phyloP scores from a whole-genome alignment of 164 flowering plant genomes.

The Nymphaea colorata region DNA sequence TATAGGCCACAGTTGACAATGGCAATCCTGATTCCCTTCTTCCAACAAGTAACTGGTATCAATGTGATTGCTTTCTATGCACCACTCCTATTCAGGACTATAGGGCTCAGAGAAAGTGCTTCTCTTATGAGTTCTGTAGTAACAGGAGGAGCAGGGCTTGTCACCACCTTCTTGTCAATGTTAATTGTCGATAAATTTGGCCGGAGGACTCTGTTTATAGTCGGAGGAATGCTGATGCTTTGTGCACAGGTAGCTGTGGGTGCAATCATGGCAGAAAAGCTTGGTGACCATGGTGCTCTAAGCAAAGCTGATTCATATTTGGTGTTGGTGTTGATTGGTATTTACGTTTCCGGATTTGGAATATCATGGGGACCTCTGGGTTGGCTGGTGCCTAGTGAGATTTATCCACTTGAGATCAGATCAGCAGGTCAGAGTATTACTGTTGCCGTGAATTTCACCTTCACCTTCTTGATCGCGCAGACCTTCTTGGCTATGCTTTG shows the following conservation, averaged over 20 bases:
- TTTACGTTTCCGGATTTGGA: slow-evolving; percentile 18
- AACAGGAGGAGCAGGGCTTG: slow-evolving; percentile 10
- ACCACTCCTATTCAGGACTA: slow-evolving; percentile 13
- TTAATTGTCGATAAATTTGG: slow-evolving; percentile 13
- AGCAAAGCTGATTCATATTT: slow-evolving; percentile 10
- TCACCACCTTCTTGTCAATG: slow-evolving; percentile 14
- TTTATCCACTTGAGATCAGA: slow-evolving; percentile 18
- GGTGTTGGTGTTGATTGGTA: slow-evolving; percentile 9
- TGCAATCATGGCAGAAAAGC: slow-evolving; percentile 12
- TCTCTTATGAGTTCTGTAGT: slow-evolving; percentile 15
- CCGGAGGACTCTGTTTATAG: slow-evolving; percentile 9
- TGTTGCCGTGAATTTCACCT: slow-evolving; percentile 12
- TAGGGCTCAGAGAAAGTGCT: slow-evolving; percentile 21
- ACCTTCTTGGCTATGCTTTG: slow-evolving; percentile 21
- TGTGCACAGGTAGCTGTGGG: slow-evolving; percentile 13
- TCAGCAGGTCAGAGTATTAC: slow-evolving; percentile 19
- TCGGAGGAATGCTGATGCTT: slow-evolving; percentile 20
- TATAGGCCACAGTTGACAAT: slow-evolving; percentile 19
- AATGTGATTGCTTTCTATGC: slow-evolving; percentile 22
- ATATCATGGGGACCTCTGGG: slow-evolving; percentile 23
- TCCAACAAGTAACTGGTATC: slow-evolving; percentile 22
- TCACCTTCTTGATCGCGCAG: slow-evolving; percentile 21
- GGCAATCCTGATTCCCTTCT: slow-evolving; percentile 20
- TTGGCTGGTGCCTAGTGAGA: slow-evolving; percentile 23
- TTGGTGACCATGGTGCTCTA: slow-evolving; percentile 15